Base-by-base conservation (phyloP, 345 rosid species). In the Camelina sativa region DNA sequence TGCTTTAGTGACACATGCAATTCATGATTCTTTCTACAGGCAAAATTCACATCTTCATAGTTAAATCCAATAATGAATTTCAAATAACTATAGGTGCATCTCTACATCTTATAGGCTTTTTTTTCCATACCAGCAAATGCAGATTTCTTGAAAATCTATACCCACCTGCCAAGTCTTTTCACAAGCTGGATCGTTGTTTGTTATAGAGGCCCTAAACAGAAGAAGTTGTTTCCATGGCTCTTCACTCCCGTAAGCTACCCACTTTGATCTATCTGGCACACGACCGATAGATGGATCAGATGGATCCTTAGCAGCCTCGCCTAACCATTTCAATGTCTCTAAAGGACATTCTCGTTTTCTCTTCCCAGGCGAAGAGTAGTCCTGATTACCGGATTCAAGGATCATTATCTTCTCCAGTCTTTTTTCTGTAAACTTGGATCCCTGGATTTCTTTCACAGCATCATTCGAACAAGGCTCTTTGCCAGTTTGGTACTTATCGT, bases 171-270 rank as follows among this genome's bases (percentile, higher is more conserved):
- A 76, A 62, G 5, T 59, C 56, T 78, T 75, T 48, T 82, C 91
- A 73, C 58, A 52, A 71, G 74, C 61, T 63, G 82, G 57, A 69
- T 82, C 84, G 72, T 53, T 65, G 20, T 56, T 63, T 41, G 82
- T 75, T 81, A 79, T 60, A 11, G 82, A 77, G 30, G 89, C 93
- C 20, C 97, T 83, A 79, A 79, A 84, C 78, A 79, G 67, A 69
- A 95, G 83, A 59, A 84, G 83, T 81, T 85, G 93, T 83, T 83
- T 92, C 99, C 99, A 90, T 8, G 81, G 68, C 75, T 85, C 87
- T 25, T 81, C 89, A 62, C 64, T 83, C 62, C 86, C 89, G 77
- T 72, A 84, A 67, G 78, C 76, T 8, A 65, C 86, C 99, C 97
- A 95, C 50, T 85, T 83, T 20, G 96, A 81, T 55, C 77, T 80